Base-by-base conservation (phyloP, 2,329 filamentous ascomycete genomes). In the Diaporthe longicolla region DNA sequence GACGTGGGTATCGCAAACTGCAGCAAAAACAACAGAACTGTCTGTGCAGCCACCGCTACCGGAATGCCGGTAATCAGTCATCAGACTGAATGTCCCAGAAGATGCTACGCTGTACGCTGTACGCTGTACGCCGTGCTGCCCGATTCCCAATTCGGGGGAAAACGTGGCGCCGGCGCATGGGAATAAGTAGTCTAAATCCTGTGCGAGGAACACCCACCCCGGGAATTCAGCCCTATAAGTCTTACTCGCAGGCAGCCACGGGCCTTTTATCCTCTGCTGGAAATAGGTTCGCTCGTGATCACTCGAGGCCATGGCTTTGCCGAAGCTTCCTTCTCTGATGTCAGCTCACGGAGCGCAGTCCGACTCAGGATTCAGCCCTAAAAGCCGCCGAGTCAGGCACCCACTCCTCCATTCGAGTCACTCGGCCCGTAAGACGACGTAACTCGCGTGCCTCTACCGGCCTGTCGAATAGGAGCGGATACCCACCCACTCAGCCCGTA, bases 351-450 rank as follows among this genome's bases (percentile, higher is more conserved):
- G 63, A 68, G 63, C 32, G 48, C 45, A 45, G 45, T 71, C 26
- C 45, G 61, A 57, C 61, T 71, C 45, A 71, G 57, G 32, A 63
- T 71, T 71, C 70, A 71, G 70, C 70, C 70, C 70, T 71, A 71
- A 71, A 45, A 37, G 29, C 45, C 57, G 70, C 70, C 57, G 45
- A 63, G 69, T 71, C 70, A 71, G 70, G 50, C 50, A 63, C 70
- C 70, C 54, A 58, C 37, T 58, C 37, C 59, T 21, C 57, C 57
- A 19, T 58, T 63, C 59, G 70, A 71, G 57, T 71, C 70, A 63
- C 57, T 55, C 57, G 70, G 70, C 24, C 70, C 70, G 45, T 71
- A 52, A 71, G 57, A 71, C 48, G 68, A 32, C 29, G 50, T 29
- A 63, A 37, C 57, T 63, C 63, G 63, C 48, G 45, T 54, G 29